Evolutionary conservation across 2,329 filamentous ascomycete genomes (phyloP).

Genomic region (Arthrobotrys sphaeroides): DNA sequence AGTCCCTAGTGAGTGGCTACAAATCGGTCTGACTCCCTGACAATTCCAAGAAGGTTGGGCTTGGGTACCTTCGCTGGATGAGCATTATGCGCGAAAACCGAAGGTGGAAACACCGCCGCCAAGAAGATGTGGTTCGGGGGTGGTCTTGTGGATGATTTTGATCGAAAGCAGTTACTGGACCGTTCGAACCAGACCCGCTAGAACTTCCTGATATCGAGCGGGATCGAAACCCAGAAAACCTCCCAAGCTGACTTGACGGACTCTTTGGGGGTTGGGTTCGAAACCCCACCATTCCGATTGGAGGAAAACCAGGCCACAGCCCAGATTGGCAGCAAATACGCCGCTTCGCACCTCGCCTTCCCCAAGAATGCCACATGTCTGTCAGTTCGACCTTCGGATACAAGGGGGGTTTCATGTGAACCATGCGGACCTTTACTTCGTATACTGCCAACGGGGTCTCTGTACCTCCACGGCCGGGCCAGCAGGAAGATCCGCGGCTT

Average conservation of each 20-base stretch:
- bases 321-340: slow-evolving; percentile 22
- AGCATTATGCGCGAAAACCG: slow-evolving; percentile 29
- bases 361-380: slow-evolving; percentile 20
- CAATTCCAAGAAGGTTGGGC: slow-evolving; percentile 23
- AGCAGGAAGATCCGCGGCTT: slow-evolving; percentile 2
- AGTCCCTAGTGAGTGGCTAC: slow-evolving; percentile 20
- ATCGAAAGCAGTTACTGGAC: slow-evolving; percentile 12
- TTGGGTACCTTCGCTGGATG: slow-evolving; percentile 12
- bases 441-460: not conserved
- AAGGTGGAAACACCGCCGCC: slow-evolving; percentile 31
- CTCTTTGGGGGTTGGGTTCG: not conserved
- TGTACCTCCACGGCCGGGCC: slow-evolving; percentile 1
- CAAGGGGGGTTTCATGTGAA: slow-evolving; percentile 28
- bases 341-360: slow-evolving; percentile 39
- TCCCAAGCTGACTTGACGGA: not conserved
- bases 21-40: slow-evolving; percentile 23
- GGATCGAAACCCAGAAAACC: not conserved
- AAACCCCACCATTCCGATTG: slow-evolving; percentile 25
- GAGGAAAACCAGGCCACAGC: slow-evolving; percentile 1
- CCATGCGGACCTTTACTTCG: slow-evolving; percentile 13
- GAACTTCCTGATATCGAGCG: slow-evolving; percentile 18
- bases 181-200: not conserved
- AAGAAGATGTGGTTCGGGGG: slow-evolving; percentile 20
- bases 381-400: slow-evolving; percentile 7
- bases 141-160: slow-evolving; percentile 16